Evolutionary conservation across 371 early-diverging fungal species (phyloP).

Genomic region (Syncephalastrum sp.): DNA sequence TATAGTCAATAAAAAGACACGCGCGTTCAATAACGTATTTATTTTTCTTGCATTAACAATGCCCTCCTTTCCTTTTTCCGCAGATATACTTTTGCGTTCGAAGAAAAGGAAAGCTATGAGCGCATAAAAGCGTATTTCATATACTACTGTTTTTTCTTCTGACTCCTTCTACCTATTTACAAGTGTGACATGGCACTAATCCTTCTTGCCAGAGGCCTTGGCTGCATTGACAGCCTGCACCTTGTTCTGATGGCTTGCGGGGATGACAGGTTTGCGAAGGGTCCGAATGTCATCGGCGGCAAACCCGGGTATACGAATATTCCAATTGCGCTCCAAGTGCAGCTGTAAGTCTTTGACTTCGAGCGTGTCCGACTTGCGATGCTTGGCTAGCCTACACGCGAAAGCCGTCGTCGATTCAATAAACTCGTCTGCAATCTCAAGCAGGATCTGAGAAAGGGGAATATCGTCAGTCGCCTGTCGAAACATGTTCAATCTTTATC

Average conservation of each 20-base stretch:
- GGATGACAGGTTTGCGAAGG: conserved; percentile 65
- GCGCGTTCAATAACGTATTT: too few species aligned
- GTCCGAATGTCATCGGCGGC: conserved; percentile 81
- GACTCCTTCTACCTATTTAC: too few species aligned
- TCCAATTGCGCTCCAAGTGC: conserved; percentile 93
- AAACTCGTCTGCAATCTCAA: conserved; percentile 93
- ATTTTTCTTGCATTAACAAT: too few species aligned
- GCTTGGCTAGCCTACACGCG: conserved; percentile 89
- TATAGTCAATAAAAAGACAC: too few species aligned
- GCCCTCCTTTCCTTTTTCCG: too few species aligned
- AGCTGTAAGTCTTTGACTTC: conserved; percentile 92
- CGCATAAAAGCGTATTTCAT: too few species aligned
- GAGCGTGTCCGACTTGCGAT: conserved; percentile 79
- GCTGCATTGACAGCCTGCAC: conserved; percentile 67
- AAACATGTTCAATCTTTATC: background rate
- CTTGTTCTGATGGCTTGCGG: conserved; percentile 65
- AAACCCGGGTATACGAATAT: conserved; percentile 91
- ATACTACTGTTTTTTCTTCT: too few species aligned
- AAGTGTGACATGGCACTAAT: too few species aligned
- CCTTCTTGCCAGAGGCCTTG: conserved; percentile 17
- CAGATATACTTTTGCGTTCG: too few species aligned
- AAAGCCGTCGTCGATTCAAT: conserved; percentile 85
- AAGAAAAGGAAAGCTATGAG: too few species aligned
- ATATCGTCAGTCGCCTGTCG: background rate
- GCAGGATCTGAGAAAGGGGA: conserved; percentile 56